These are phyloP conservation scores for Tetradesmus lagerheimii DNA, from an alignment of 139 green algal genomes.

Conservation along the genomic window DNA sequence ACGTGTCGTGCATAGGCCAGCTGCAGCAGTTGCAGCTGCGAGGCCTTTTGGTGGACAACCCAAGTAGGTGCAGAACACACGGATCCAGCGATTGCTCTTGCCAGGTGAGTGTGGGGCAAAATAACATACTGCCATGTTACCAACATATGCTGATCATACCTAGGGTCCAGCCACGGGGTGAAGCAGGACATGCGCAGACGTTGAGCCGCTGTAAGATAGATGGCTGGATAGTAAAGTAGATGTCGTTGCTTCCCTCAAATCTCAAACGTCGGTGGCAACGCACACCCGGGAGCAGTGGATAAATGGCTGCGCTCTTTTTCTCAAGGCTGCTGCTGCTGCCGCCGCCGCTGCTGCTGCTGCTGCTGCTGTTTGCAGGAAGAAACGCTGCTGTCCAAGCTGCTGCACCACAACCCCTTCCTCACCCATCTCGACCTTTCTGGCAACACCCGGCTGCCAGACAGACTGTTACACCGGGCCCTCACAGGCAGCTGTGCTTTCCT, in stretches of 20 bases:
- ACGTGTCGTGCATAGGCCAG: neutral
- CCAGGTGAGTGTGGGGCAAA: neutral
- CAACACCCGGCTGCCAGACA: neutral
- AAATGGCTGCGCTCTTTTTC: too few species aligned
- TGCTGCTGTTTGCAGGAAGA: neutral
- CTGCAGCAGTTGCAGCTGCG: neutral
- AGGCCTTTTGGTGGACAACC: neutral
- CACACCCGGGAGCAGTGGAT: too few species aligned
- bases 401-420: neutral
- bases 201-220: too few species aligned
- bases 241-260: too few species aligned
- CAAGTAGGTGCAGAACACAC: neutral
- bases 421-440: neutral
- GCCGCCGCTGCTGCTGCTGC: neutral
- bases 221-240: too few species aligned
- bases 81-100: neutral
- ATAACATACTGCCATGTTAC: too few species aligned
- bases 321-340: neutral
- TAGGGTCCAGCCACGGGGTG: too few species aligned
- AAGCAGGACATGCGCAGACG: too few species aligned
- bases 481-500: neutral
- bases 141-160: too few species aligned
- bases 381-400: neutral
- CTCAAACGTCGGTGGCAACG: too few species aligned
- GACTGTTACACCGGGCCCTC: neutral